phyloP scores from a whole-genome alignment of 2,329 filamentous ascomycete species.

The Trichophyton verrucosum region DNA sequence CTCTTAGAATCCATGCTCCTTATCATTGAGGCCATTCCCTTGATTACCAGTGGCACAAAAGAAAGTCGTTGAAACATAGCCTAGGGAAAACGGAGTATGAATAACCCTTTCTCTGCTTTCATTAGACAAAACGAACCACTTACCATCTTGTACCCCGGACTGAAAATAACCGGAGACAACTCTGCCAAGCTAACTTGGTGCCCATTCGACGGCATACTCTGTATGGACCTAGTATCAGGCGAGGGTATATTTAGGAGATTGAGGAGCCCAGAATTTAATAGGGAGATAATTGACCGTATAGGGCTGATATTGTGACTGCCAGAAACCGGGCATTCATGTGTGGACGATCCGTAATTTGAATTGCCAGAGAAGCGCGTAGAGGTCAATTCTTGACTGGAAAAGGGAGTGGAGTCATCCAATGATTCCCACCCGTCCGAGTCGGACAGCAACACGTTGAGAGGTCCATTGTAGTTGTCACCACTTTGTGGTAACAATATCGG shows the following conservation, averaged over 20 bases:
- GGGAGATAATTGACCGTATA: constrained; percentile 7
- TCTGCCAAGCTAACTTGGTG: constrained; percentile 15
- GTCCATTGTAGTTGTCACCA: background rate
- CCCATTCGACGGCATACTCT: constrained; percentile 5
- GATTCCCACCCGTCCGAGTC: constrained; percentile 8
- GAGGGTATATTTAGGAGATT: constrained; percentile 10
- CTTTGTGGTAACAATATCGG: background rate
- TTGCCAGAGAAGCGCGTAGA: background rate
- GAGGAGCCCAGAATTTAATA: constrained; percentile 21
- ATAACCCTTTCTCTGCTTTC: background rate
- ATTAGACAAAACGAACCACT: background rate
- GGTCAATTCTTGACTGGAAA: constrained; percentile 12
- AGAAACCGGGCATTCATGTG: background rate
- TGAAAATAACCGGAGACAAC: constrained; percentile 23
- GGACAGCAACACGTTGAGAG: background rate
- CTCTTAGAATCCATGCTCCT: constrained; percentile 13
- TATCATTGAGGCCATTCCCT: constrained; percentile 24
- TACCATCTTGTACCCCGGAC: constrained; percentile 22
- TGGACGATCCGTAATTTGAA: constrained; percentile 5
- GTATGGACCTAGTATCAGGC: background rate
- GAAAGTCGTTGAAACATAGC: constrained; percentile 25
- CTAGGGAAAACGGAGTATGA: constrained; percentile 13
- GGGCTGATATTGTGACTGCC: background rate
- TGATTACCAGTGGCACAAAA: constrained; percentile 25
- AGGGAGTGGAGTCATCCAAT: constrained; percentile 12